Conservation (phyloP, 2,329 filamentous ascomycete genomes). For the Botrytis hyacinthi region DNA sequence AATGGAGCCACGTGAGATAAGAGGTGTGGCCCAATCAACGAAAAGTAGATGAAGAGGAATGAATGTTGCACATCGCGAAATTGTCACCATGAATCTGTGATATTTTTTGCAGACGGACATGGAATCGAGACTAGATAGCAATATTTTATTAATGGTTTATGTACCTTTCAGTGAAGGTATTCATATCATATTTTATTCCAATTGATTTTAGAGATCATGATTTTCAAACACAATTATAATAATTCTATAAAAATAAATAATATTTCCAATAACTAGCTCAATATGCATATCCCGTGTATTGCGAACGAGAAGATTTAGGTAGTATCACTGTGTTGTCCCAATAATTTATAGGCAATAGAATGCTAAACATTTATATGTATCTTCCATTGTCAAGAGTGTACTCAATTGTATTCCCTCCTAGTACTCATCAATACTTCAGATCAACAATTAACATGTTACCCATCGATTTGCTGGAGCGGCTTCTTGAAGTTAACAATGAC, state of each 20-base stretch:
- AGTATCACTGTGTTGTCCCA: not conserved
- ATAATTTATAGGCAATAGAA: not conserved
- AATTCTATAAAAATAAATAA: not conserved
- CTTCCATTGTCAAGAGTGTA: not conserved
- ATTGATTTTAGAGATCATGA: not conserved
- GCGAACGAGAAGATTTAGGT: not conserved
- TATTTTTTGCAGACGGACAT: not conserved
- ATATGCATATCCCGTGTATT: not conserved
- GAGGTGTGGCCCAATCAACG: not conserved
- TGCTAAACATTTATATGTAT: not conserved
- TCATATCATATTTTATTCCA: not conserved
- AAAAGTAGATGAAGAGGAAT: not conserved
- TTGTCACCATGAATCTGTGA: not conserved
- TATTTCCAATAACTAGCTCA: not conserved
- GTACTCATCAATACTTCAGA: not conserved
- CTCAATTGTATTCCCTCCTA: not conserved
- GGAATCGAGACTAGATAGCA: not conserved
- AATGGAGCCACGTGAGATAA: not conserved
- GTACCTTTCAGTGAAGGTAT: not conserved
- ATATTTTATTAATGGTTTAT: not conserved
- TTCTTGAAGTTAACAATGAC: not conserved
- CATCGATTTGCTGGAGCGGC: not conserved
- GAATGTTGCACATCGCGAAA: not conserved
- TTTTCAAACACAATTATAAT: not conserved
- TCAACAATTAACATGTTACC: not conserved